Conservation (phyloP, 441 rosid genomes). For the Brassica balearica region DNA sequence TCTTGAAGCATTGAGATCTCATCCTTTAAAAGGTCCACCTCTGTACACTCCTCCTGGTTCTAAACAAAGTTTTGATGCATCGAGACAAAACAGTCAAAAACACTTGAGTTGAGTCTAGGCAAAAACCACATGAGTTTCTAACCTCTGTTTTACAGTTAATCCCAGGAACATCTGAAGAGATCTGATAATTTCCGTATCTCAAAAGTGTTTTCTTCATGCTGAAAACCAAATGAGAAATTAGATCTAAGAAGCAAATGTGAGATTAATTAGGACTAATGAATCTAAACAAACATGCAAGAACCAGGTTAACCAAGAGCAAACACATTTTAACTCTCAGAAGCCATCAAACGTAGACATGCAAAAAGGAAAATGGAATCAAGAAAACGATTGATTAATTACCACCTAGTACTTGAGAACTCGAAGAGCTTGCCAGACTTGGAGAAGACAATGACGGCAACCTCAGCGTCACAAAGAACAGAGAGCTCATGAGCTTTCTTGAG, state of each 20-base stretch:
- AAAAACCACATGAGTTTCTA: constrained; percentile 4
- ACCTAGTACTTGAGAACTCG: constrained; percentile 87
- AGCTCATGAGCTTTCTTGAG: constrained; percentile 93
- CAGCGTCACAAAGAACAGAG: constrained; percentile 92
- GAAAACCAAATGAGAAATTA: constrained; percentile 13
- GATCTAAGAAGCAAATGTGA: not conserved
- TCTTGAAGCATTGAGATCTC: constrained; percentile 73
- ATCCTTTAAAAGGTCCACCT: constrained; percentile 62
- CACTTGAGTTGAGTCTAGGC: not conserved
- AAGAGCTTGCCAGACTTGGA: constrained; percentile 94
- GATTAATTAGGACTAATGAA: constrained; percentile 27
- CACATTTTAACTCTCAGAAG: not conserved
- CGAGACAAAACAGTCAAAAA: not conserved
- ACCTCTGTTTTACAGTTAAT: constrained; percentile 63
- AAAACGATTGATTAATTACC: not conserved
- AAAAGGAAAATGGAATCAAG: not conserved
- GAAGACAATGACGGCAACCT: constrained; percentile 94
- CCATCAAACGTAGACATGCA: constrained; percentile 40
- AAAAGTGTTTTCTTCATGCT: constrained; percentile 88
- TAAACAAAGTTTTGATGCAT: constrained; percentile 21
- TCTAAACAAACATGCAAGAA: constrained; percentile 41
- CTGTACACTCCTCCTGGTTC: constrained; percentile 59
- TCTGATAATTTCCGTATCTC: constrained; percentile 69
- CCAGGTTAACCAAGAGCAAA: not conserved
- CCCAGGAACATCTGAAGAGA: constrained; percentile 54